Percentiles rank a stretch among this genome's conserved stretches.
phyloP scores from a whole-genome alignment of 805 yeast genomes.

The Sporopachydermia lactativora region DNA sequence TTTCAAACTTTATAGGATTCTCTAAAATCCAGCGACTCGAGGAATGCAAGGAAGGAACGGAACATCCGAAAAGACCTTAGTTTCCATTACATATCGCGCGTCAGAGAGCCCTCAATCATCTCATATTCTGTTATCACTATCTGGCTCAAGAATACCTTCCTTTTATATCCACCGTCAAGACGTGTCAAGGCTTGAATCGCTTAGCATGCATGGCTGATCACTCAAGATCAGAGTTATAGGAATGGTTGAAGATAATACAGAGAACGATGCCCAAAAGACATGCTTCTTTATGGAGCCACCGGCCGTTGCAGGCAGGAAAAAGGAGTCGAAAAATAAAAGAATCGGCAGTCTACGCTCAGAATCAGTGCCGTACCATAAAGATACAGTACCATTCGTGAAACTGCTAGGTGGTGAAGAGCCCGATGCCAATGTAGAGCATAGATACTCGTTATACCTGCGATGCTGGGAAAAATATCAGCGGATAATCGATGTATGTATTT shows the following conservation, averaged over 20 bases:
- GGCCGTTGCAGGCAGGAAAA: not conserved
- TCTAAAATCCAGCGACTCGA: too few species aligned
- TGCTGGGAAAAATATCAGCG: conserved; percentile 23
- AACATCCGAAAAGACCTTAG: too few species aligned
- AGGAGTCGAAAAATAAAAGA: not conserved
- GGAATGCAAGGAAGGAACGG: too few species aligned
- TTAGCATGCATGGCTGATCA: not conserved
- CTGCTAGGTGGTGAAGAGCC: conserved; percentile 32
- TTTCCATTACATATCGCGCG: too few species aligned
- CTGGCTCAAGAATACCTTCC: too few species aligned
- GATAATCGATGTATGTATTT: conserved; percentile 13
- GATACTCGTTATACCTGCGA: conserved; percentile 29
- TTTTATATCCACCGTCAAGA: too few species aligned
- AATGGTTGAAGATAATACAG: not conserved
- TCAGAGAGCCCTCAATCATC: too few species aligned
- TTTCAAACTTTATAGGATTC: too few species aligned
- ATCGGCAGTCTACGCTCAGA: conserved; percentile 5
- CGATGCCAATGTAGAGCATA: conserved; percentile 18
- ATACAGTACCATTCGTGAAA: conserved; percentile 25
- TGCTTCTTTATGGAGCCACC: not conserved
- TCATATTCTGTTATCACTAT: too few species aligned
- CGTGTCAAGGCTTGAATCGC: too few species aligned
- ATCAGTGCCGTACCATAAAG: conserved; percentile 7
- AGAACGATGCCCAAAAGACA: conserved; percentile 1
- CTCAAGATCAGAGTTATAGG: not conserved